Conservation (phyloP, 2,329 filamentous ascomycete genomes). For the Colletotrichum eleusines region DNA sequence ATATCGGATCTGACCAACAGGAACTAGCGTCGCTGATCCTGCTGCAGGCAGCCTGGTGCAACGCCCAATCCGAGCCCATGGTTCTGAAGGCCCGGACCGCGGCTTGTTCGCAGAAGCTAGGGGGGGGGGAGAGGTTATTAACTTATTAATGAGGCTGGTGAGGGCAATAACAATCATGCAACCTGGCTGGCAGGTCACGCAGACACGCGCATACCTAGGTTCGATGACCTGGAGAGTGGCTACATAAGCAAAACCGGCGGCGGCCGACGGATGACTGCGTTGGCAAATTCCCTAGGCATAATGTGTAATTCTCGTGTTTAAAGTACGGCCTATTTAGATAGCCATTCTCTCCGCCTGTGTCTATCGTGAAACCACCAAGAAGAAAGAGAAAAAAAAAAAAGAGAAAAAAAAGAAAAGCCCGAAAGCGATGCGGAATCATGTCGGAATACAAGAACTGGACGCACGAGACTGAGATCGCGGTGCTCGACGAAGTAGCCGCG, state of each 20-base stretch:
- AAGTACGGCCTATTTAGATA: neutral
- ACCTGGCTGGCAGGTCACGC: constrained; percentile 13
- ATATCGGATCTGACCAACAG: constrained; percentile 4
- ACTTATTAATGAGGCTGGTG: neutral
- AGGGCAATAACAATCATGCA: constrained; percentile 23
- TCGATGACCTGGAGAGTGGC: neutral
- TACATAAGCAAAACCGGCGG: constrained; percentile 20
- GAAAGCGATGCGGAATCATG: neutral
- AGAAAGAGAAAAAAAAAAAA: fast-evolving
- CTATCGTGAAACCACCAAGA: neutral
- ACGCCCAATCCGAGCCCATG: neutral
- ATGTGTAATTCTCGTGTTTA: neutral
- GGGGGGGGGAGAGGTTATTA: too few species aligned
- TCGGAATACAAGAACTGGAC: constrained; percentile 18
- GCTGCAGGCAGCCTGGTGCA: constrained; percentile 5
- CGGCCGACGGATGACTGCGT: constrained; percentile 19
- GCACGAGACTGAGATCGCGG: constrained; percentile 26
- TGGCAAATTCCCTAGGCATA: neutral
- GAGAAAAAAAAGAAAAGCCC: neutral
- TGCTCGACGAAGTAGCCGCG: constrained; percentile 20
- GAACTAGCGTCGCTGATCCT: constrained; percentile 21
- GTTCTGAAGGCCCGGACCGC: constrained; percentile 13
- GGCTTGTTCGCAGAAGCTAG: constrained; percentile 3
- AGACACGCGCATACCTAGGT: neutral
- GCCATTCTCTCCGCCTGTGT: too few species aligned